Evolutionary conservation across 2,329 filamentous ascomycete genomes (phyloP).

Genomic region (Pseudonectria foliicola): DNA sequence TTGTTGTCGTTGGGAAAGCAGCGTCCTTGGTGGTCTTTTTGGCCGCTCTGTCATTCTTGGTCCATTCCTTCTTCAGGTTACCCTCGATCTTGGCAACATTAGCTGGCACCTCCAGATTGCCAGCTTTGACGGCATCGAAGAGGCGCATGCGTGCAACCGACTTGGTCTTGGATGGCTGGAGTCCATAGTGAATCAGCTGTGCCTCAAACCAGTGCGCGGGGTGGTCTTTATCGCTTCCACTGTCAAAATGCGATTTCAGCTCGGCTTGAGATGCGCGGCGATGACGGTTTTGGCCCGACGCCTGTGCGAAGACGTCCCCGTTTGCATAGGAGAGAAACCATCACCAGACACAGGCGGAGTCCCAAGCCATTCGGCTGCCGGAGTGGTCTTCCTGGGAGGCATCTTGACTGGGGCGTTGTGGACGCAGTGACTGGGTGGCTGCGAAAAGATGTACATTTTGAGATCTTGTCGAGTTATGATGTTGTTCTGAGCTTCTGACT

Average conservation of each 20-base stretch:
- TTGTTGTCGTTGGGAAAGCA: not conserved
- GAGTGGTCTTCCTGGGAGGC: constrained; percentile 1
- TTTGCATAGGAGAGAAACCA: constrained; percentile 35
- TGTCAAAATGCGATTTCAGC: constrained; percentile 38
- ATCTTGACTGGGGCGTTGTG: too few relatives aligned
- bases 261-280: constrained; percentile 37
- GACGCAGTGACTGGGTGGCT: too few relatives aligned
- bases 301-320: constrained; percentile 37
- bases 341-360: constrained; percentile 20
- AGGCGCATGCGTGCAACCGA: constrained; percentile 51
- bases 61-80: constrained; percentile 52
- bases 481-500: too few relatives aligned
- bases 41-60: constrained; percentile 40
- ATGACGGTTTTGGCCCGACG: constrained; percentile 36
- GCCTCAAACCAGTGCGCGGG: constrained; percentile 57
- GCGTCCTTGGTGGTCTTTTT: constrained; percentile 29
- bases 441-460: too few relatives aligned
- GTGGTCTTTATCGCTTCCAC: constrained; percentile 37
- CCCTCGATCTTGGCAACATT: constrained; percentile 42
- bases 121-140: constrained; percentile 46
- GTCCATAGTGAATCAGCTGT: constrained; percentile 55
- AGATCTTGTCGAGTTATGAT: too few relatives aligned
- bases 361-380: constrained; percentile 5
- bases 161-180: constrained; percentile 50
- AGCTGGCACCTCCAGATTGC: constrained; percentile 40